Evolutionary conservation across 768 basidiomycete genomes (phyloP), one percentile per base, ranked within the genome.

Genomic region (Exsudoporus frostii): DNA sequence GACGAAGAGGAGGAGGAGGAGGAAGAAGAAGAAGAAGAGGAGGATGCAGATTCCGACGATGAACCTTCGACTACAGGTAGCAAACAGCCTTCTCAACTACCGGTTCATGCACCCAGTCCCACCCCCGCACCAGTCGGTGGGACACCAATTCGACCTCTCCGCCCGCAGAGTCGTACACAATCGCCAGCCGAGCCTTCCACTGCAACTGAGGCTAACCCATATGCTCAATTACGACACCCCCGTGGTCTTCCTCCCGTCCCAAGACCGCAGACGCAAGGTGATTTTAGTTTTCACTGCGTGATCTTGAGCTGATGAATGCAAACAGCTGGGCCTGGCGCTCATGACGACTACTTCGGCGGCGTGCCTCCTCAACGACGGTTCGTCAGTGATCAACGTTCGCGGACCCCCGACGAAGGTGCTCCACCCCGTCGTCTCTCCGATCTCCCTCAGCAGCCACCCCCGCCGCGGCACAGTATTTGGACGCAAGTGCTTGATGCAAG

Each of bases 401-500:
- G 82, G 44, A 80, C 82, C 3, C 77, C 80, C 57, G 78, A 82
- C 53, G 85, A 86, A 24, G 81, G 81, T 53, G 76, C 71, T 22
- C 79, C 76, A 53, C 68, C 78, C 33, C 82, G 80, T 17, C 77
- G 76, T 15, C 83, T 85, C 53, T 75, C 82, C 19, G 81, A 84
- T 7, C 72, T 76, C 52, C 78, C 81, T 33, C 74, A 76, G 22
- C 62, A 52, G 15, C 30, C 9, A 9, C 32, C 54, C 2, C 71
- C 82, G 41, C 73, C 82, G 27, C 80, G 88, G 40, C 86, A 89
- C 50, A 82, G 74, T 44, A 79, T 95, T 51, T 98, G 94, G 95
- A 93, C 88, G 63, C 86, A 91, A 66, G 90, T 89, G 42, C 83
- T 95, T 56, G 90, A 95, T 52, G 78, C 85, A 39, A 79, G 81